Conservation (phyloP, 805 yeast species). For the Metschnikowia proteae region DNA sequence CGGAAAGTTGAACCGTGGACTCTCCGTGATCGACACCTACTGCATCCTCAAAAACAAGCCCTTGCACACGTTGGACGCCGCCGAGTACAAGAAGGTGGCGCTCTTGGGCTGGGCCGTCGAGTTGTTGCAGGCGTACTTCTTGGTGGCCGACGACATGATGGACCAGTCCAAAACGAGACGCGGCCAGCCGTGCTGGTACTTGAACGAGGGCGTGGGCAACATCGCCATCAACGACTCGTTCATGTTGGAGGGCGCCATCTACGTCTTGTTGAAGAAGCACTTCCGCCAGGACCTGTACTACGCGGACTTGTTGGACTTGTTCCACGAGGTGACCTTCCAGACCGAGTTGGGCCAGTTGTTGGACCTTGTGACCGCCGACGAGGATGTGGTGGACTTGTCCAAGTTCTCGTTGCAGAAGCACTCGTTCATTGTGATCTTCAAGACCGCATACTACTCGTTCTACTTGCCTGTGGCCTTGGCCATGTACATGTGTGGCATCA, state of each 20-base stretch:
- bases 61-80: conserved; percentile 50
- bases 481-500: conserved; percentile 85
- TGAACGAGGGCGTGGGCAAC: conserved; percentile 71
- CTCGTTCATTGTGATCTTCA: conserved; percentile 91
- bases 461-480: conserved; percentile 97
- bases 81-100: conserved; percentile 80
- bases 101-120: conserved; percentile 95
- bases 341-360: conserved; percentile 96
- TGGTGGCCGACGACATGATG: conserved; percentile 99
- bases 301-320: conserved; percentile 84
- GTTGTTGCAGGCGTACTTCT: conserved; percentile 90
- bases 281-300: conserved; percentile 81
- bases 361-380: conserved; percentile 96
- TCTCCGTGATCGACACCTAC: conserved; percentile 92
- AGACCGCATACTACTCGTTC: conserved; percentile 96
- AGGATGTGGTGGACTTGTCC: conserved; percentile 82
- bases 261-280: conserved; percentile 81
- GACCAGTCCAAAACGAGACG: conserved; percentile 94
- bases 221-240: conserved; percentile 97
- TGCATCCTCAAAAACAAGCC: conserved; percentile 66
- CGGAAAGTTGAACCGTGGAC: conserved; percentile 94
- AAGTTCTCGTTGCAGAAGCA: conserved; percentile 87
- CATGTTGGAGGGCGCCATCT: conserved; percentile 93
- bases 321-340: conserved; percentile 96
- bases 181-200: conserved; percentile 99